These are phyloP conservation scores for Cercospora canescens DNA, from an alignment of 2,329 filamentous ascomycete species.

Conservation along the genomic window DNA sequence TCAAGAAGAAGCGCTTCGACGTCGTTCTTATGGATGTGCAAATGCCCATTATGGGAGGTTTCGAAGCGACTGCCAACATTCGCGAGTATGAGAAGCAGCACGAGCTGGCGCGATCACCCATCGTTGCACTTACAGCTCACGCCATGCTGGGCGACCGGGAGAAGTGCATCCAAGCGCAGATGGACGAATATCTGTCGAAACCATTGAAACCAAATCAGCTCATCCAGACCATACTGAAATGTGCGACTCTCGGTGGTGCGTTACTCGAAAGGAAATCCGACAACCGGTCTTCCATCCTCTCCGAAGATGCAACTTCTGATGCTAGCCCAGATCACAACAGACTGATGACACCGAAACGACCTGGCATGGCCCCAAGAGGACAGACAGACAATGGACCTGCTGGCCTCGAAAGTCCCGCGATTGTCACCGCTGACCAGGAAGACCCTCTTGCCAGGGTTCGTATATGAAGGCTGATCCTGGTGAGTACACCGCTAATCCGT, in stretches of 20 bases:
- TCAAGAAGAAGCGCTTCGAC: conserved; percentile 90
- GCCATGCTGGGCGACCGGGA: conserved; percentile 98
- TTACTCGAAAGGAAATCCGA: conserved; percentile 73
- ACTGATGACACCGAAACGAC: conserved; percentile 43
- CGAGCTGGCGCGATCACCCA: conserved; percentile 80
- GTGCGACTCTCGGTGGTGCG: conserved; percentile 84
- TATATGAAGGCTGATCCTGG: conserved; percentile 18
- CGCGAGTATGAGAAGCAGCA: conserved; percentile 87
- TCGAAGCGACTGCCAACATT: conserved; percentile 96
- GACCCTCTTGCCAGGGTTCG: conserved; percentile 62
- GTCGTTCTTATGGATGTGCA: conserved; percentile 99
- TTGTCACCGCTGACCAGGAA: conserved; percentile 59
- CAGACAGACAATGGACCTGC: conserved; percentile 68
- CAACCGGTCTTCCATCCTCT: conserved; percentile 26
- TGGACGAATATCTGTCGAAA: conserved; percentile 99
- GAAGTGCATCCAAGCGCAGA: conserved; percentile 97
- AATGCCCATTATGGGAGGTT: conserved; percentile 99
- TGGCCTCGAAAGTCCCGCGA: conserved; percentile 62
- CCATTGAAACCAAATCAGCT: conserved; percentile 95
- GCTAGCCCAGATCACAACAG: conserved; percentile 28
- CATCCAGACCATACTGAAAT: conserved; percentile 97
- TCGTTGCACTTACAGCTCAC: conserved; percentile 94
- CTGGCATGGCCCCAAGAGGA: conserved; percentile 61
- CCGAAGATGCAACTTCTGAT: conserved; percentile 29
- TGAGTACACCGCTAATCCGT: neutral